A percentile compares a stretch with the other conserved stretches of the same genome.
phyloP scores from a whole-genome alignment of 2,329 filamentous ascomycete genomes.

The Samsoniella hepiali region DNA sequence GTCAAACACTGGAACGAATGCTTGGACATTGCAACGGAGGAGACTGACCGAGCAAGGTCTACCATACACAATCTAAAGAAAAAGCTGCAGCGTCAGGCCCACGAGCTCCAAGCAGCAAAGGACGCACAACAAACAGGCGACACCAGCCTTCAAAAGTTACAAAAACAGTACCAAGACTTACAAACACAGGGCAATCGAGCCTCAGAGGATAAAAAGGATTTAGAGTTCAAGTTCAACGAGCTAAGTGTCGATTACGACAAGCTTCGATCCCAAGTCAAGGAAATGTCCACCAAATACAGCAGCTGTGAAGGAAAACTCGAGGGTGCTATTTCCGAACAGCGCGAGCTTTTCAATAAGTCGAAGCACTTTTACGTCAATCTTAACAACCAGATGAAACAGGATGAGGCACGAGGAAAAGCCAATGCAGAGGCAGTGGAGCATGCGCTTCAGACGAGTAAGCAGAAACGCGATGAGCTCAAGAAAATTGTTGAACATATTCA shows the following conservation, averaged over 20 bases:
- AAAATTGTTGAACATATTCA: neutral
- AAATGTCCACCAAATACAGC: constrained; percentile 3
- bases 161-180: neutral
- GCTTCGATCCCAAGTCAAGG: neutral
- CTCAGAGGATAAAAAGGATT: neutral
- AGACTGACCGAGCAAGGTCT: constrained; percentile 17
- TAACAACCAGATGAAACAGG: neutral
- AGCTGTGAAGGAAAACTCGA: constrained; percentile 7
- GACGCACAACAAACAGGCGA: constrained; percentile 1
- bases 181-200: neutral
- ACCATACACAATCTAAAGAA: constrained; percentile 15
- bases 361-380: constrained; percentile 10
- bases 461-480: constrained; percentile 9
- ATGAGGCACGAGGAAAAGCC: neutral
- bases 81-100: constrained; percentile 8
- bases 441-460: neutral
- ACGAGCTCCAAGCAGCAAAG: constrained; percentile 27
- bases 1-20: constrained; percentile 24
- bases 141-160: neutral
- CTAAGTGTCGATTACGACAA: constrained; percentile 10
- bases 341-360: constrained; percentile 16
- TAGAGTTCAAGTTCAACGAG: constrained; percentile 17
- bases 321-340: constrained; percentile 13
- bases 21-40: constrained; percentile 15
- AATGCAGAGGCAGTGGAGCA: neutral